Conservation (phyloP, 768 basidiomycete genomes). For the Boletus rex-veris region DNA sequence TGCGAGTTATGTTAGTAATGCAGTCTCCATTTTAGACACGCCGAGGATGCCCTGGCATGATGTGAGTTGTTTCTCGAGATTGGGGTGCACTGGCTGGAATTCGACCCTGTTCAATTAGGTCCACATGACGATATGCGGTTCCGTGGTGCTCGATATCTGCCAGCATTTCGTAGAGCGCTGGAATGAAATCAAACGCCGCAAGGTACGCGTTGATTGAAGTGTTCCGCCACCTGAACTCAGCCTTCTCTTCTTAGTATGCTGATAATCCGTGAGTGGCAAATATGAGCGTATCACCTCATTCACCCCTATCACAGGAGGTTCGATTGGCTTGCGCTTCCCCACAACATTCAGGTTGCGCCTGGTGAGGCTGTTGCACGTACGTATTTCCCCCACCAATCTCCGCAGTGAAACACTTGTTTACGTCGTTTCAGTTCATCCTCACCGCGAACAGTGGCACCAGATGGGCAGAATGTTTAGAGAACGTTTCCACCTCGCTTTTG, state of each 20-base stretch:
- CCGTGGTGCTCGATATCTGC: constrained; percentile 83
- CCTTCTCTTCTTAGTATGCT: constrained; percentile 21
- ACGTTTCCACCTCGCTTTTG: constrained; percentile 52
- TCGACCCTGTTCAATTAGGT: constrained; percentile 39
- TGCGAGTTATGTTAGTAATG: constrained; percentile 67
- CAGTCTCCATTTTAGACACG: constrained; percentile 62
- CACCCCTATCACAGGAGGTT: constrained; percentile 37
- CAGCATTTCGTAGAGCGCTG: constrained; percentile 93
- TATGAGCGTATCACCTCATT: not conserved
- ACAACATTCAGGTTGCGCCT: constrained; percentile 57
- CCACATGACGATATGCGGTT: constrained; percentile 80
- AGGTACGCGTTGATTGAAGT: constrained; percentile 37
- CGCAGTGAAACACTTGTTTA: not conserved
- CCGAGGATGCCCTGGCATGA: constrained; percentile 96
- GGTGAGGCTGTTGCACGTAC: constrained; percentile 63
- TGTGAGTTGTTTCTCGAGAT: constrained; percentile 43
- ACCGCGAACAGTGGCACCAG: constrained; percentile 55
- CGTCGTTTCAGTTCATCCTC: constrained; percentile 53
- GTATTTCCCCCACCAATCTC: constrained; percentile 16
- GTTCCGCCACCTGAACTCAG: constrained; percentile 1
- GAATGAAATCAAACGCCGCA: constrained; percentile 87
- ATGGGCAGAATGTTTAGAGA: constrained; percentile 62
- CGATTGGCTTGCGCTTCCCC: constrained; percentile 78
- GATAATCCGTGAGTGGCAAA: constrained; percentile 40
- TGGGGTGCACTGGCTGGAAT: not conserved